A percentile compares a stretch with the other conserved stretches of the same genome.
Evolutionary conservation across 2,329 filamentous ascomycete genomes (phyloP).

Genomic region (Microdochium trichocladiopsis): DNA sequence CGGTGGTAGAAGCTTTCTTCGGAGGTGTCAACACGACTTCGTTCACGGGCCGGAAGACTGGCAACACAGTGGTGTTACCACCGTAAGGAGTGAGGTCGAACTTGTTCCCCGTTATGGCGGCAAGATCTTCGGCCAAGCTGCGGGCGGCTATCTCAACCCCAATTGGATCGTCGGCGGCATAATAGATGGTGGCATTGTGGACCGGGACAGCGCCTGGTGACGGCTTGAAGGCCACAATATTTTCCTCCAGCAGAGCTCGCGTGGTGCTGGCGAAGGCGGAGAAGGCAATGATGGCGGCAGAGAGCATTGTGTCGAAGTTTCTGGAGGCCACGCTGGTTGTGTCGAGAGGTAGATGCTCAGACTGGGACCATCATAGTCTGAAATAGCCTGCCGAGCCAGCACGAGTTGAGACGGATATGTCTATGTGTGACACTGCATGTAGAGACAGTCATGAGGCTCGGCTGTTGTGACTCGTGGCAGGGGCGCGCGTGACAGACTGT

Average conservation of each 20-base stretch:
- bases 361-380: no score
- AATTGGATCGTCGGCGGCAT: slow-evolving; percentile 8
- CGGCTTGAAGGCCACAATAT: slow-evolving; percentile 8
- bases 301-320: background rate
- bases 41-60: background rate
- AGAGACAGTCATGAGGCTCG: background rate
- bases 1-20: slow-evolving; percentile 12
- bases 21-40: background rate
- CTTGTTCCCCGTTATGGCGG: slow-evolving; percentile 12
- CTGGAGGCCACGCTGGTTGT: no score
- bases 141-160: slow-evolving; percentile 11
- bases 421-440: background rate
- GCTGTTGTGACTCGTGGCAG: background rate
- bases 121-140: slow-evolving; percentile 15
- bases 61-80: background rate
- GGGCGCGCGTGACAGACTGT: background rate
- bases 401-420: background rate
- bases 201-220: slow-evolving; percentile 4
- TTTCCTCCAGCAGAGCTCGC: slow-evolving; percentile 8
- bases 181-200: slow-evolving; percentile 8
- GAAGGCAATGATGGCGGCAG: slow-evolving; percentile 13
- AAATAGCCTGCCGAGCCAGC: no score
- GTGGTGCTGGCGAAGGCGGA: slow-evolving; percentile 15
- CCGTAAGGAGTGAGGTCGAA: slow-evolving; percentile 6
- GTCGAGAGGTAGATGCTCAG: no score